Evolutionary conservation across 2,329 filamentous ascomycete genomes (phyloP).

Genomic region (Fusarium mangiferae): DNA sequence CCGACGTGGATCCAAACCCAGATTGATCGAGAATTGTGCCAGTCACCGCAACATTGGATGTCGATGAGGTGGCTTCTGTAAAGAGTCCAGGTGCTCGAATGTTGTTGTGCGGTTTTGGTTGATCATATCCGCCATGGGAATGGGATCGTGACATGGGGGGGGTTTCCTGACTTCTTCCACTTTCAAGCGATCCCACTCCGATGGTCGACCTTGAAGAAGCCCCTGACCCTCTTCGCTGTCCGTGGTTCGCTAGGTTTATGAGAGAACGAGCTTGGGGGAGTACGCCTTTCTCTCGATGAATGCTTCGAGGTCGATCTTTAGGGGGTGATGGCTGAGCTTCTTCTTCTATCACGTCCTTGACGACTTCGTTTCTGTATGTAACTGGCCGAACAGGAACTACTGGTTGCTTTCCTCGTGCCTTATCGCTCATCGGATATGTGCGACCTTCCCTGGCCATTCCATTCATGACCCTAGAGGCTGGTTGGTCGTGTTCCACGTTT

Average conservation of each 20-base stretch:
- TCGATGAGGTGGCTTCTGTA: slow-evolving; percentile 52
- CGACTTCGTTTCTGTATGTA: slow-evolving; percentile 24
- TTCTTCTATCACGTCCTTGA: slow-evolving; percentile 12
- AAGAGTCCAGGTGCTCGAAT: slow-evolving; percentile 45
- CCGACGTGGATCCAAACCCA: slow-evolving; percentile 46
- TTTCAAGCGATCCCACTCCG: slow-evolving; percentile 39
- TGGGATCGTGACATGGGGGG: slow-evolving; percentile 48
- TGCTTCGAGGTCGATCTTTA: slow-evolving; percentile 18
- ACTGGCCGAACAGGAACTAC: slow-evolving; percentile 34
- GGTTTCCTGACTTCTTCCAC: slow-evolving; percentile 24
- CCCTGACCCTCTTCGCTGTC: slow-evolving; percentile 34
- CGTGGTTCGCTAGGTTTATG: slow-evolving; percentile 37
- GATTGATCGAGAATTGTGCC: slow-evolving; percentile 58
- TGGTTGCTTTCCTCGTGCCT: slow-evolving; percentile 62
- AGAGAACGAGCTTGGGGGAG: slow-evolving; percentile 41
- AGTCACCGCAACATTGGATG: slow-evolving; percentile 54
- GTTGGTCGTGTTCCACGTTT: slow-evolving; percentile 8
- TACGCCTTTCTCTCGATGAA: slow-evolving; percentile 19
- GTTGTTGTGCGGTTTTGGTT: slow-evolving; percentile 23
- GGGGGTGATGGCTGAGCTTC: slow-evolving; percentile 4
- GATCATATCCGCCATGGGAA: slow-evolving; percentile 46
- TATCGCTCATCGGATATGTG: slow-evolving; percentile 51
- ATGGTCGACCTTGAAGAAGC: slow-evolving; percentile 39
- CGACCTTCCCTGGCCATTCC: slow-evolving; percentile 11
- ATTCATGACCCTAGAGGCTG: slow-evolving; percentile 2